Percentiles rank a stretch among this genome's conserved stretches.
Evolutionary conservation across 306 rosid species (phyloP).

Genomic region (Luffa aegyptiaca): DNA sequence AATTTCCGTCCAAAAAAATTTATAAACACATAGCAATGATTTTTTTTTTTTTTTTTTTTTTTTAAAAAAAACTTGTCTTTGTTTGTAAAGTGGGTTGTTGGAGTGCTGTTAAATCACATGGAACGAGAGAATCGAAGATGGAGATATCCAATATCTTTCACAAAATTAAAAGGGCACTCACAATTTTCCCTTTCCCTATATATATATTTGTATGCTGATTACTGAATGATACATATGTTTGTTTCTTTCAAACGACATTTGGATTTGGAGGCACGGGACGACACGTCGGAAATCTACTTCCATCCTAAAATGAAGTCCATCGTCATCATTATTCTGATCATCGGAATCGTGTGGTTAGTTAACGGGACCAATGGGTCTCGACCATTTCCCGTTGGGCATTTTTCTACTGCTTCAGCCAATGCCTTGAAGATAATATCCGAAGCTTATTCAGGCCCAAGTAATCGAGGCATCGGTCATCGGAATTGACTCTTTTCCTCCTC

Average conservation of each 20-base stretch:
- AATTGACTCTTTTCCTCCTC: background rate
- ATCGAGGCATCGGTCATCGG: background rate
- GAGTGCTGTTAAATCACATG: background rate
- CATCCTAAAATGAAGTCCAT: background rate
- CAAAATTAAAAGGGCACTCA: background rate
- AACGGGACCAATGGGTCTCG: background rate
- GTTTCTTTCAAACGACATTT: background rate
- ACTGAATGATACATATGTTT: too few species aligned
- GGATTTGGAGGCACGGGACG: background rate
- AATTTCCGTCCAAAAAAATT: background rate
- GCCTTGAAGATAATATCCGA: background rate
- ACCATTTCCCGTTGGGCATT: background rate
- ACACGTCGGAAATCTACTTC: background rate
- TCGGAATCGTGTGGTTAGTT: background rate
- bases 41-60: too few species aligned
- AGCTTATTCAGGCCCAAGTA: background rate
- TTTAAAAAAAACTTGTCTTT: too few species aligned
- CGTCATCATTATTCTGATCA: background rate
- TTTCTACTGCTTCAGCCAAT: background rate
- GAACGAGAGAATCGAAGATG: background rate
- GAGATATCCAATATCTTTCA: background rate
- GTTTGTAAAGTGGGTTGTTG: background rate
- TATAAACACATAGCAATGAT: background rate
- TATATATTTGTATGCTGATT: background rate
- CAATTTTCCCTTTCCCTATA: background rate